Evolutionary conservation across 2,329 filamentous ascomycete species (phyloP).

Genomic region (Fusarium pseudoanthophilum): DNA sequence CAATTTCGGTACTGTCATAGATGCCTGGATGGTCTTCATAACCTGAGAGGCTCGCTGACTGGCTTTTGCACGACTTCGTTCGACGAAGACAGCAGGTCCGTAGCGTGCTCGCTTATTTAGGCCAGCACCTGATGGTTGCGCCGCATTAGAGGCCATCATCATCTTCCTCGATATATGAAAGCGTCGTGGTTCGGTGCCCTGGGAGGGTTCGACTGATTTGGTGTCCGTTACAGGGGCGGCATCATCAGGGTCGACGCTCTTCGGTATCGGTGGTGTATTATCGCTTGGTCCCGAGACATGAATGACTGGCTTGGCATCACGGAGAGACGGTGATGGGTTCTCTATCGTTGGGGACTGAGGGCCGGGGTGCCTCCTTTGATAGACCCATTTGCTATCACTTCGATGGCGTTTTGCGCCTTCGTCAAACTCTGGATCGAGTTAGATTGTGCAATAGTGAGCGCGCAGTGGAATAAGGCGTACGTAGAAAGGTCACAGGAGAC

Average conservation of each 20-base stretch:
- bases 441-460: slow-evolving; percentile 18
- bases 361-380: slow-evolving; percentile 60
- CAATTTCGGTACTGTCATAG: background rate
- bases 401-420: slow-evolving; percentile 63
- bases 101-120: slow-evolving; percentile 56
- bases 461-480: slow-evolving; percentile 51
- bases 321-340: slow-evolving; percentile 29
- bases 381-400: slow-evolving; percentile 64
- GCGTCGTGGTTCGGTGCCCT: slow-evolving; percentile 56
- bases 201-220: slow-evolving; percentile 12
- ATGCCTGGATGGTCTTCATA: slow-evolving; percentile 19
- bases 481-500: slow-evolving; percentile 65
- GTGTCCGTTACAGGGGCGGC: slow-evolving; percentile 19
- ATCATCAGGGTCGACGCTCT: slow-evolving; percentile 4
- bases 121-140: slow-evolving; percentile 41
- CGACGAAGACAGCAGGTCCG: slow-evolving; percentile 65
- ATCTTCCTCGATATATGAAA: slow-evolving; percentile 66
- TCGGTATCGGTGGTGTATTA: slow-evolving; percentile 20
- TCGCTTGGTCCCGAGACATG: slow-evolving; percentile 58
- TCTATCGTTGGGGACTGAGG: slow-evolving; percentile 41
- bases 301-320: slow-evolving; percentile 56
- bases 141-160: slow-evolving; percentile 47
- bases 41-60: slow-evolving; percentile 36
- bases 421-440: slow-evolving; percentile 59
- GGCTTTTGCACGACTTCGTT: slow-evolving; percentile 58